Evolutionary conservation across 148 eudicot genomes (phyloP).

Genomic region (Rhododendron griersonianum): DNA sequence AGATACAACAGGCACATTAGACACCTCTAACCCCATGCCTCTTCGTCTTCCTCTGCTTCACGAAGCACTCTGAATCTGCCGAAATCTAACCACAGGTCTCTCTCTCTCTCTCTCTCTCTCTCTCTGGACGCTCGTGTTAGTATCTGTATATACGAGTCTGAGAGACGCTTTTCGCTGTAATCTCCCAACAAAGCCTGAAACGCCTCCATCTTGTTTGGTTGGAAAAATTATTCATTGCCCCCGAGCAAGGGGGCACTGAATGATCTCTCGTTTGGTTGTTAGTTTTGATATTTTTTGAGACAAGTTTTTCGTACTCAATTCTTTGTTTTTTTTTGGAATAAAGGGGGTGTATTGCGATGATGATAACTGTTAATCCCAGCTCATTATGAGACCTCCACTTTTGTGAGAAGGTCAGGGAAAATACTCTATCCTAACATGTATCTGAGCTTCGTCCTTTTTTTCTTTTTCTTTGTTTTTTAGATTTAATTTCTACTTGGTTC

Average conservation of each 20-base stretch:
- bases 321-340: neutral
- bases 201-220: too few species aligned
- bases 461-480: neutral
- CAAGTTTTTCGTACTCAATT: neutral
- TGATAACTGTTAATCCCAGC: neutral
- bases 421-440: constrained; percentile 1
- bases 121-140: neutral
- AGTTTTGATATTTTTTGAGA: too few species aligned
- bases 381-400: constrained; percentile 5
- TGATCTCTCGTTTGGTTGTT: too few species aligned
- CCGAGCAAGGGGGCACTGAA: too few species aligned
- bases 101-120: neutral
- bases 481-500: neutral
- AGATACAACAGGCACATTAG: constrained; percentile 19
- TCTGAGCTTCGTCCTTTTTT: constrained; percentile 7
- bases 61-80: too few species aligned
- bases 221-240: too few species aligned
- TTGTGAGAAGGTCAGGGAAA: constrained; percentile 2
- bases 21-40: too few species aligned
- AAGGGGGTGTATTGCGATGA: neutral
- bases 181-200: too few species aligned
- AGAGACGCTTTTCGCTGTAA: too few species aligned
- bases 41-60: too few species aligned
- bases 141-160: neutral
- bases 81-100: neutral